phyloP scores from a whole-genome alignment of 257 asterid genomes.

The Solanum chilense region DNA sequence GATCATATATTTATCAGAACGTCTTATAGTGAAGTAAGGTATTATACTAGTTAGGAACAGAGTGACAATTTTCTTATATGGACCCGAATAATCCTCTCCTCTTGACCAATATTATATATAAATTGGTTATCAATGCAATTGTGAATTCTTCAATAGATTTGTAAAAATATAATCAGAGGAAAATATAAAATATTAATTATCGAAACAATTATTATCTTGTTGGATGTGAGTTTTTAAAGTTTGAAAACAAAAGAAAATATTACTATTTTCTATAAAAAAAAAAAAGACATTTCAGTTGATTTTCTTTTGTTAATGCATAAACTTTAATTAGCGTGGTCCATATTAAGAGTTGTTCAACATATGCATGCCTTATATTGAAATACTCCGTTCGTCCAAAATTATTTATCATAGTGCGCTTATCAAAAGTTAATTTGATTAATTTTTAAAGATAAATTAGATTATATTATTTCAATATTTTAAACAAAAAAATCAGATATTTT shows the following conservation, averaged over 20 bases:
- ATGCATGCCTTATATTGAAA: not conserved
- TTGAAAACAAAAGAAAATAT: not conserved
- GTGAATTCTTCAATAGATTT: not conserved
- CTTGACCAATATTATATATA: not conserved
- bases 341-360: not conserved
- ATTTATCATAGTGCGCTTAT: no score
- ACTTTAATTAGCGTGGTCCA: not conserved
- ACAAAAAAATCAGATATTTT: no score
- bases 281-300: no score
- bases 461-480: no score
- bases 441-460: no score
- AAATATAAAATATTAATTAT: not conserved
- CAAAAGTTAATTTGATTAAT: no score
- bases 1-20: not conserved
- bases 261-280: no score
- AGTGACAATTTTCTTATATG: not conserved
- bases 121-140: not conserved
- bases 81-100: no score
- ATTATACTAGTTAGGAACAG: not conserved
- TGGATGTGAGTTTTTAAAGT: not conserved
- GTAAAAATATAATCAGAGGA: not conserved
- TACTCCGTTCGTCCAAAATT: no score
- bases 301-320: not conserved
- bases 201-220: not conserved
- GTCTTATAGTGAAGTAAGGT: not conserved